phyloP scores from a whole-genome alignment of 2,329 filamentous ascomycete species.

The Fusarium circinatum region DNA sequence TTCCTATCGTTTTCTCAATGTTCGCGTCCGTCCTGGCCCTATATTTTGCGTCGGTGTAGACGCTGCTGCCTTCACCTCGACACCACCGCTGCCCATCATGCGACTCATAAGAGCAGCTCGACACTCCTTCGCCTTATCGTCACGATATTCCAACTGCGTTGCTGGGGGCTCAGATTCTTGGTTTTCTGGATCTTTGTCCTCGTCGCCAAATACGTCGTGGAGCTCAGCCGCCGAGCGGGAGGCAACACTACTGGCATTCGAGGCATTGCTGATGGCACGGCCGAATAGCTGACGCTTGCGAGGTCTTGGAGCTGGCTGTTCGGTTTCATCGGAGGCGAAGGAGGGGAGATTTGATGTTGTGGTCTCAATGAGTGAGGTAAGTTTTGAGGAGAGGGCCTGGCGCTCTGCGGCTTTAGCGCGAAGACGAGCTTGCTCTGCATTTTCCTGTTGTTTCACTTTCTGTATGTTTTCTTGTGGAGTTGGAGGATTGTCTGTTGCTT shows the following conservation, averaged over 20 bases:
- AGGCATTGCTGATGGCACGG: conserved; percentile 67
- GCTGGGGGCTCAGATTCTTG: conserved; percentile 51
- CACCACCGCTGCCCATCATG: conserved; percentile 49
- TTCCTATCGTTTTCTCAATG: conserved; percentile 38
- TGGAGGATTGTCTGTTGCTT: background rate
- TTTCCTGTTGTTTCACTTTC: conserved; percentile 23
- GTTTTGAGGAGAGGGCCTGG: conserved; percentile 54
- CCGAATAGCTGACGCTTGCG: conserved; percentile 64
- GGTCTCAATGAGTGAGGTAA: conserved; percentile 56
- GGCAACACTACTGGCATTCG: conserved; percentile 59
- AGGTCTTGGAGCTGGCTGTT: conserved; percentile 37
- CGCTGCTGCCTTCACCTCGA: conserved; percentile 27
- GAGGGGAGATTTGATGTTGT: conserved; percentile 30
- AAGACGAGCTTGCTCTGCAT: conserved; percentile 39
- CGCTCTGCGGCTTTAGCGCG: conserved; percentile 52
- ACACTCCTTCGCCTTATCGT: conserved; percentile 58
- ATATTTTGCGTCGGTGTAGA: conserved; percentile 4
- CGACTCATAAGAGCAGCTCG: conserved; percentile 58
- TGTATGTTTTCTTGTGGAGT: conserved; percentile 1
- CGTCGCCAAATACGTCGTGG: conserved; percentile 37
- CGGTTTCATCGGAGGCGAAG: conserved; percentile 26
- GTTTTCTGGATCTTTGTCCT: conserved; percentile 37
- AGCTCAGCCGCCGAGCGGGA: conserved; percentile 53
- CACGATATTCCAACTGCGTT: conserved; percentile 65
- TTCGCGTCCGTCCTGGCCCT: conserved; percentile 25